Evolutionary conservation across 148 eudicot species (phyloP).

Genomic region (Rhododendron kiyosumense): DNA sequence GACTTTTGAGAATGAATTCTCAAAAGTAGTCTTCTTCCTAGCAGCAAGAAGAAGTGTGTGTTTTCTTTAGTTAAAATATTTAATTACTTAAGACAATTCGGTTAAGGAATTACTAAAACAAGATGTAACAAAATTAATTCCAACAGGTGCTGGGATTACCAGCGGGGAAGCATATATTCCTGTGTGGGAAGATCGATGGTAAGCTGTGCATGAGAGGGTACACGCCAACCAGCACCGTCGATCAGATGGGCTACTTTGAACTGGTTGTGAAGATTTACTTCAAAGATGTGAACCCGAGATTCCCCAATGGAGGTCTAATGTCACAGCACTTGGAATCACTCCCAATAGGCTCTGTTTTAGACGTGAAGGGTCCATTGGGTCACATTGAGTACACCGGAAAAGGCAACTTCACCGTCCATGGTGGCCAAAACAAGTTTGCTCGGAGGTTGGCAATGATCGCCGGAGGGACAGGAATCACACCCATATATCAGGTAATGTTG

Average conservation of each 20-base stretch:
- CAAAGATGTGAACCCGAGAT: conserved; percentile 50
- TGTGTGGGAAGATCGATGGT: conserved; percentile 55
- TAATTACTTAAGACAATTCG: not conserved
- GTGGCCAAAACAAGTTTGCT: conserved; percentile 55
- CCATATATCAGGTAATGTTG: conserved; percentile 49
- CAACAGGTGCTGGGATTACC: conserved; percentile 58
- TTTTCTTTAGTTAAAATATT: too few species aligned
- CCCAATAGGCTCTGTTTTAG: conserved; percentile 43
- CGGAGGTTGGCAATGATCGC: conserved; percentile 79
- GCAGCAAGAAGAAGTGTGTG: too few species aligned
- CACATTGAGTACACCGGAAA: conserved; percentile 78
- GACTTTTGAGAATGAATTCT: too few species aligned
- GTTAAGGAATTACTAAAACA: not conserved
- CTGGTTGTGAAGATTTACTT: conserved; percentile 75
- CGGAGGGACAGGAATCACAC: conserved; percentile 93
- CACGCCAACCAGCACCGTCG: conserved; percentile 66
- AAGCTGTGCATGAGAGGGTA: conserved; percentile 94
- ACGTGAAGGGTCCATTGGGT: conserved; percentile 89
- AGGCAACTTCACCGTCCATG: conserved; percentile 66
- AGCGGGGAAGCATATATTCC: conserved; percentile 75
- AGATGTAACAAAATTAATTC: not conserved
- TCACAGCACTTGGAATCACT: conserved; percentile 69
- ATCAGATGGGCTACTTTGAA: conserved; percentile 71
- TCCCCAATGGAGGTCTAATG: conserved; percentile 82
- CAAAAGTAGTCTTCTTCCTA: too few species aligned